Base-by-base conservation (phyloP, 2,329 filamentous ascomycete genomes). In the Grosmannia huntii region DNA sequence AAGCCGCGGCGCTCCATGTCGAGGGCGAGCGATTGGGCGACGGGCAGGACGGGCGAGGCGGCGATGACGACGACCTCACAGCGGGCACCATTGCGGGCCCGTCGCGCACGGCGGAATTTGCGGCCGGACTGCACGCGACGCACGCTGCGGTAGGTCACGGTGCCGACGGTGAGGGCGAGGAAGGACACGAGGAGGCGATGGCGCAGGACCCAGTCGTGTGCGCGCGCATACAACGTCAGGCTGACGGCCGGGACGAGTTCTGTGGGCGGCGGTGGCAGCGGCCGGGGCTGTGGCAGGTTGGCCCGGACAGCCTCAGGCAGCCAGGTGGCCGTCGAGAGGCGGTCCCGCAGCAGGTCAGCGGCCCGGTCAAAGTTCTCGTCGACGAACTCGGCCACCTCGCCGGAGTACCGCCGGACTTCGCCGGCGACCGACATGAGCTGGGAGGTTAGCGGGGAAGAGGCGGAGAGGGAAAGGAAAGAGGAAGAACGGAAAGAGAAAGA, bases 1-100 rank as follows among this genome's bases (percentile, higher is more conserved):
- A 95, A 97, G 5, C 94, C 94, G 63, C 90, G 83, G 60, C 90
- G 80, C 73, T 97, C 94, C 64, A 99, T 76, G 68, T 99, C 94
- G 53, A 91, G 73, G 2, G 90, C 84, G 57, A 97, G 76, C 12
- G 89, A 90, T 66, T 85, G 86, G 7, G 90, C 92, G 67, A 96
- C 78, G 19, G 91, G 87, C 66, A 95, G 84, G 55, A 86, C 83
- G 2, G 90, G 87, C 23, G 89, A 90, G n/a, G 92, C 92, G 25
- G 90, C 90, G 62, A 97, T 81, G 31, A 97, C 87, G 68, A 84
- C 75, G 5, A 97, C 92, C 71, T 99, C 94, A 62, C 86, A 84
- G 57, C 94, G 81, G 4, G 89, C 89, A 27, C 94, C 94, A 72
- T 90, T 95, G 55, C 80, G 79, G 3, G 90, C 88, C 58, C 87